Base-by-base conservation (phyloP, 2,329 filamentous ascomycete species). In the Ophiostoma quercus region DNA sequence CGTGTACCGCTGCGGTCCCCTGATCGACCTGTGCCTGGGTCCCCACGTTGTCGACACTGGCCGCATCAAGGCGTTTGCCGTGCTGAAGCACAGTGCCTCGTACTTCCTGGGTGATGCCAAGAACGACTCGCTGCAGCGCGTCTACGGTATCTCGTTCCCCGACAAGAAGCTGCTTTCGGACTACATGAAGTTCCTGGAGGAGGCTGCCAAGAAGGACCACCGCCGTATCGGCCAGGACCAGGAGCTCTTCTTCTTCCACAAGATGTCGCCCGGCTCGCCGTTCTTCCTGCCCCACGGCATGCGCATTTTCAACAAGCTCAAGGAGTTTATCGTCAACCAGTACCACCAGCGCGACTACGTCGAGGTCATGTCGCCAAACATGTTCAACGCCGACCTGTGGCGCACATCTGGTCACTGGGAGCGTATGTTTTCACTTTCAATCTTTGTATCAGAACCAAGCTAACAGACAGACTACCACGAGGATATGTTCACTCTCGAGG, bases 201-300 rank as follows among this genome's bases (percentile, higher is more conserved):
- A 99, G 81, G 95, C 95, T n/a, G 94, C 95, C 72, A 97, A 97
- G 84, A 90, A 95, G 73, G 95, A 98, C 77, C 95, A 99, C 78
- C 86, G 94, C 74, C 92, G 92, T 81, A 94, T 99, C 74, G 95
- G 94, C 73, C 92, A 90, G 77, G 94, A 98, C 73, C 95, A 99
- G 79, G 94, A 98, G 78, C 88, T 99, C 9, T 99, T 97, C 84
- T 96, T 97, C 84, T 99, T 97, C 83, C 90, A 96, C 77, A 91
- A 96, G 73, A 85, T 90, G 75, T 97, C 94, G n/a, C 95, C 95
- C 0, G 95, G 95, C 43, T 95, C 92, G 22, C 89, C 90, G 71
- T 97, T 99, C 84, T 93, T 95, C 83, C 83, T 97, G 66, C 94
- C 94, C 1, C 92, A 97, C 76, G 95, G 95, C 73, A 74, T 74